A percentile compares a stretch with the other conserved stretches of the same genome.
phyloP scores from a whole-genome alignment of 345 rosid species.

The Carallia pectinifolia region DNA sequence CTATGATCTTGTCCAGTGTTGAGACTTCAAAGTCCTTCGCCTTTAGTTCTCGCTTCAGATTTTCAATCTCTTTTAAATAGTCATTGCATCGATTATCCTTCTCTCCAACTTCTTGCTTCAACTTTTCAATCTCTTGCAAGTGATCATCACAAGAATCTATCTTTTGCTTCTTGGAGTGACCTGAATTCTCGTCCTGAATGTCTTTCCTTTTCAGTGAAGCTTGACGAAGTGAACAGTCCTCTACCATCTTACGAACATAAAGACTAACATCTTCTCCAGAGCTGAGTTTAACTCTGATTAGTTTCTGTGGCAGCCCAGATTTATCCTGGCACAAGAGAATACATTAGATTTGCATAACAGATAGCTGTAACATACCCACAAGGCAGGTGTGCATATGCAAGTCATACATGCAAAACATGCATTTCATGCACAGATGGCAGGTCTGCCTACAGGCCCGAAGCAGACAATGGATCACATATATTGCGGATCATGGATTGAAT shows the following conservation, averaged over 20 bases:
- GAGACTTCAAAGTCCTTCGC: conserved; percentile 39
- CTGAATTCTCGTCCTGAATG: conserved; percentile 29
- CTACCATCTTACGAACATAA: conserved; percentile 54
- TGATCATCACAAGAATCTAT: conserved; percentile 1
- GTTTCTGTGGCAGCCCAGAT: conserved; percentile 59
- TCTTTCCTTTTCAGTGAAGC: conserved; percentile 39
- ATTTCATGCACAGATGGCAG: background rate
- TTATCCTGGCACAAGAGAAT: conserved; percentile 51
- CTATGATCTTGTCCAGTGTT: conserved; percentile 48
- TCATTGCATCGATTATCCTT: background rate
- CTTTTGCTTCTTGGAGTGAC: conserved; percentile 39
- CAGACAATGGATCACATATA: too few relatives aligned
- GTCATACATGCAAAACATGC: too few relatives aligned
- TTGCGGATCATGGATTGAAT: too few relatives aligned
- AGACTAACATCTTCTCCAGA: conserved; percentile 38
- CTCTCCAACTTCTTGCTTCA: conserved; percentile 43
- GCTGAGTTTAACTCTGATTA: conserved; percentile 33
- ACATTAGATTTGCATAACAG: conserved; percentile 1
- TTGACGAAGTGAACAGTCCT: conserved; percentile 20
- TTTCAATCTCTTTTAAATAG: conserved; percentile 45
- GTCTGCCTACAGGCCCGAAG: background rate
- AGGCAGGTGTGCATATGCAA: too few relatives aligned
- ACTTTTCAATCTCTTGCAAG: conserved; percentile 46
- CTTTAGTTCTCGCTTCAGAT: conserved; percentile 46
- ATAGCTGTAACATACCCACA: background rate